A percentile compares a stretch with the other conserved stretches of the same genome.
phyloP scores from a whole-genome alignment of 2,329 filamentous ascomycete species.

The Xylaria hypoxylon region DNA sequence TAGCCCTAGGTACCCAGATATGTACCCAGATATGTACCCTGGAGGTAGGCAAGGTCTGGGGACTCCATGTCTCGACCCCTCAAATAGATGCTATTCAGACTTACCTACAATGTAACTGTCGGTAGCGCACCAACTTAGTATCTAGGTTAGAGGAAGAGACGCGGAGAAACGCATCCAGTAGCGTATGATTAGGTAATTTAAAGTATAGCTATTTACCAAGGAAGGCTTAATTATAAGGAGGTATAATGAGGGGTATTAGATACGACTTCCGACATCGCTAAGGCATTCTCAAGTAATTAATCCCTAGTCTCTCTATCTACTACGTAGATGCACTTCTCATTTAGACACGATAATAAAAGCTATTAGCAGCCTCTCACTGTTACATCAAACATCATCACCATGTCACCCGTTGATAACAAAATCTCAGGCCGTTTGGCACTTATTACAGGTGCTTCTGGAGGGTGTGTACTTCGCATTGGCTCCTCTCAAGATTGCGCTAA shows the following conservation, averaged over 20 bases:
- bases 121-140: neutral
- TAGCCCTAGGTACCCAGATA: neutral
- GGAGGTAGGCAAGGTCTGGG: neutral
- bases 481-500: neutral
- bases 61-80: neutral
- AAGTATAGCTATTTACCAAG: neutral
- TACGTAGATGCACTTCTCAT: constrained; percentile 19
- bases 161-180: neutral
- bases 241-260: constrained; percentile 10
- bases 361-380: neutral
- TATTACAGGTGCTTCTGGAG: constrained; percentile 53
- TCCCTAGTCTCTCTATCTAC: neutral
- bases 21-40: too few species aligned
- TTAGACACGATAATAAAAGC: neutral
- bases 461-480: constrained; percentile 43
- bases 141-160: neutral
- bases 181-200: neutral
- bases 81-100: neutral
- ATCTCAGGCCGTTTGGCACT: constrained; percentile 52
- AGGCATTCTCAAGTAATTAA: neutral
- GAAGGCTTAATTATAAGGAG: neutral
- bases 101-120: neutral
- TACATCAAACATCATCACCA: constrained; percentile 26
- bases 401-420: constrained; percentile 51
- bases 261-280: constrained; percentile 13